phyloP scores from a whole-genome alignment of 306 rosid genomes.

The Cyclanthera cordifolia region DNA sequence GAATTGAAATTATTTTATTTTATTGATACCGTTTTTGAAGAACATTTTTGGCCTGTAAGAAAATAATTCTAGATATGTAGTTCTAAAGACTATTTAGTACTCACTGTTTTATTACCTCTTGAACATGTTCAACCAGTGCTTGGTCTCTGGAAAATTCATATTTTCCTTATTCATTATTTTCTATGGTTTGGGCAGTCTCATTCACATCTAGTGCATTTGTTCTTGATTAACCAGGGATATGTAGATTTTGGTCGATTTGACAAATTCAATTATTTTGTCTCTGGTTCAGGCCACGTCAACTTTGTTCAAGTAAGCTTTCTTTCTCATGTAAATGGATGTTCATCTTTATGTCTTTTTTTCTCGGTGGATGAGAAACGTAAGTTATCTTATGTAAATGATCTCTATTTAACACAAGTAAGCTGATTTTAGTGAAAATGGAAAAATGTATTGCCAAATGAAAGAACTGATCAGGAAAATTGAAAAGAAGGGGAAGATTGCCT shows the following conservation, averaged over 20 bases:
- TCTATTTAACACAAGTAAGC: neutral
- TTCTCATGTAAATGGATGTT: neutral
- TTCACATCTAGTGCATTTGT: conserved; percentile 14
- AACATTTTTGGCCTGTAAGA: neutral
- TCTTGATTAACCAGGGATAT: conserved; percentile 54
- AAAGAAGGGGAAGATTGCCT: neutral
- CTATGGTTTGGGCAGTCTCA: neutral
- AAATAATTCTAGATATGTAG: neutral
- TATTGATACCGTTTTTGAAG: neutral
- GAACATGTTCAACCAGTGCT: neutral
- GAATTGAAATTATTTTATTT: neutral
- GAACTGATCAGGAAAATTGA: neutral
- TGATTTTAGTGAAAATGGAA: neutral
- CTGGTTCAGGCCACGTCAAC: conserved; percentile 59
- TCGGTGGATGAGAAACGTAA: neutral
- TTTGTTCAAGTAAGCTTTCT: conserved; percentile 66
- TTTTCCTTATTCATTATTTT: neutral
- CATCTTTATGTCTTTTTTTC: neutral
- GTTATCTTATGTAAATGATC: neutral
- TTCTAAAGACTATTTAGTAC: neutral
- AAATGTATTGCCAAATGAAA: neutral
- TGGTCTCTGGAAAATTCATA: neutral
- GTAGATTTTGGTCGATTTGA: conserved; percentile 80
- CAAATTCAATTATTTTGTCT: conserved; percentile 48
- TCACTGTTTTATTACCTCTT: neutral